Conservation (phyloP, 2,329 filamentous ascomycete genomes). For the Monilinia laxa region DNA sequence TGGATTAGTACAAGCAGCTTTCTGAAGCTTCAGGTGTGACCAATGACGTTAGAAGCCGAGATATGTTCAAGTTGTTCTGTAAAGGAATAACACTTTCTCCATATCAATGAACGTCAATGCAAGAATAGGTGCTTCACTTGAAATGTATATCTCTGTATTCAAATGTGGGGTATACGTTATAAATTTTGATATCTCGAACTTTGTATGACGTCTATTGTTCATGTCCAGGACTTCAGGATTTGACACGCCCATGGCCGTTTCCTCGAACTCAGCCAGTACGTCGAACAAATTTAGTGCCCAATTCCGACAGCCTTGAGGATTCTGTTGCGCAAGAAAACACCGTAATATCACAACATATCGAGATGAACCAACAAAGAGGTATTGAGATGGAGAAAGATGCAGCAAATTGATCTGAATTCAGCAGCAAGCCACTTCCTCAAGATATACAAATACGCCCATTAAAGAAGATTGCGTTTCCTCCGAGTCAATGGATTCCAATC, state of each 20-base stretch:
- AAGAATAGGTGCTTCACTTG: no score
- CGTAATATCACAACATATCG: conserved; percentile 14
- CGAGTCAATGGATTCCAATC: conserved; percentile 32
- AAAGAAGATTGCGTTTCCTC: conserved; percentile 38
- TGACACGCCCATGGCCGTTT: not conserved
- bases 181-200: not conserved
- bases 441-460: conserved; percentile 39
- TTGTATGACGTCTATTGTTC: not conserved
- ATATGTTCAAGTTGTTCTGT: no score
- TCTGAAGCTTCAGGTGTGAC: no score
- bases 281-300: not conserved
- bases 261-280: not conserved
- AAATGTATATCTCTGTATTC: not conserved
- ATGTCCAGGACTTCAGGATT: not conserved
- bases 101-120: not conserved
- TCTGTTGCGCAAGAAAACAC: conserved; percentile 2
- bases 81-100: no score
- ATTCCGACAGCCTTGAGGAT: not conserved
- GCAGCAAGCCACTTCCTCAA: conserved; percentile 26
- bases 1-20: no score
- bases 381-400: conserved; percentile 24
- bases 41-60: no score
- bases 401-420: conserved; percentile 26
- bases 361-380: conserved; percentile 12
- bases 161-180: not conserved